Percentiles rank a stretch among this genome's conserved stretches.
phyloP scores from a whole-genome alignment of 1,139 yeast genomes.

The Waltiozyma sp. region DNA sequence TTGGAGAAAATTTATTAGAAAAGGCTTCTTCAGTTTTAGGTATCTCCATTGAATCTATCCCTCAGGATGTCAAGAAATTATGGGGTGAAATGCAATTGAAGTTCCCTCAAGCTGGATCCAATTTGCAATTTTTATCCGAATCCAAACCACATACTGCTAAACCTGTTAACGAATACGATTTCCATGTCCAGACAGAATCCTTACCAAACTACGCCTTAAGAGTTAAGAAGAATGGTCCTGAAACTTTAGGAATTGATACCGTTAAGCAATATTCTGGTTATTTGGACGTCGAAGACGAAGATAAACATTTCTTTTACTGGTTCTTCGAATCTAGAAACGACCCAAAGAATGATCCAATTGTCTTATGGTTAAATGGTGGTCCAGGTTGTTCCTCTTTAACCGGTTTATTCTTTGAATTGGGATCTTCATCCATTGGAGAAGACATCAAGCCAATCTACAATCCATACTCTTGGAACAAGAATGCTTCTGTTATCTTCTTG shows the following conservation, averaged over 20 bases:
- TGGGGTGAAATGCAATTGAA: constrained; percentile 54
- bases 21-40: constrained; percentile 28
- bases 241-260: constrained; percentile 58
- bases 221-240: constrained; percentile 39
- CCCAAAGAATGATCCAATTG: constrained; percentile 74
- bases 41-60: constrained; percentile 28
- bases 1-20: constrained; percentile 19
- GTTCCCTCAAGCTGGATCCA: constrained; percentile 41
- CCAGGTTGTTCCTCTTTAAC: constrained; percentile 88
- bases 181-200: constrained; percentile 33
- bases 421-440: constrained; percentile 65
- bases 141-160: constrained; percentile 36
- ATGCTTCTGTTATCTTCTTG: constrained; percentile 82
- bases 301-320: constrained; percentile 80
- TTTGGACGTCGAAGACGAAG: constrained; percentile 72
- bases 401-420: constrained; percentile 86
- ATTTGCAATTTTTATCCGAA: constrained; percentile 36
- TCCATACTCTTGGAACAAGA: constrained; percentile 79
- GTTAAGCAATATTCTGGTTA: constrained; percentile 84
- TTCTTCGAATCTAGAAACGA: constrained; percentile 85
- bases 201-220: constrained; percentile 49
- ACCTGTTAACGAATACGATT: constrained; percentile 36
- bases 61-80: constrained; percentile 36
- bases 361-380: constrained; percentile 86
- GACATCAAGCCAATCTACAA: constrained; percentile 63